Conservation (phyloP, 306 rosid species). For the Acacia melanoxylon region DNA sequence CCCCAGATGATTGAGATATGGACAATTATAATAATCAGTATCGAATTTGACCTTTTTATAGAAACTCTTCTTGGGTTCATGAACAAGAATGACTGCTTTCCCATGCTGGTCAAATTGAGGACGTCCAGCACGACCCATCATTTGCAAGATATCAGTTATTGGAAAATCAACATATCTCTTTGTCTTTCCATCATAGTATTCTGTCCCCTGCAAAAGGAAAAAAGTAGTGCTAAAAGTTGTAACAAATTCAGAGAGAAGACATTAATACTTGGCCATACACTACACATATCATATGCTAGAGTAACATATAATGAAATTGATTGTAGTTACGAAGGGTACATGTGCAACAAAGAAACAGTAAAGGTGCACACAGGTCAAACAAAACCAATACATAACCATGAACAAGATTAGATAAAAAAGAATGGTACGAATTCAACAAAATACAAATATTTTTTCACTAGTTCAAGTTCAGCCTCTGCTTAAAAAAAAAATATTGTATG, state of each 20-base stretch:
- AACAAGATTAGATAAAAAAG: no score
- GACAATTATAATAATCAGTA: slow-evolving; percentile 22
- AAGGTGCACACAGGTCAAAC: no score
- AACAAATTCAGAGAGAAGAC: background rate
- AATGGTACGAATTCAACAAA: no score
- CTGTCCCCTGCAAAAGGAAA: slow-evolving; percentile 75
- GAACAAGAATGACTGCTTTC: slow-evolving; percentile 98
- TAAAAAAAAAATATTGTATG: no score
- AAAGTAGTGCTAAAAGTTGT: background rate
- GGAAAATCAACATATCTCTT: slow-evolving; percentile 97
- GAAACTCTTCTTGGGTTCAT: slow-evolving; percentile 97
- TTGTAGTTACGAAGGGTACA: background rate
- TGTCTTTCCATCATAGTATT: slow-evolving; percentile 83
- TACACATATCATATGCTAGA: background rate
- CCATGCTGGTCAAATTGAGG: slow-evolving; percentile 99
- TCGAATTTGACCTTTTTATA: slow-evolving; percentile 76
- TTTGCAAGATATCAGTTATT: slow-evolving; percentile 95
- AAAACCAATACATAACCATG: no score
- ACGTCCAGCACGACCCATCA: slow-evolving; percentile 99
- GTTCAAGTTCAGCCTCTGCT: no score
- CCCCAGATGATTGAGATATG: slow-evolving; percentile 18
- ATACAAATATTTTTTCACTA: no score
- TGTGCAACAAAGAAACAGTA: no score
- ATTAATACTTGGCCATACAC: background rate
- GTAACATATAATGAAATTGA: background rate